phyloP scores from a whole-genome alignment of 495 filamentous ascomycete genomes.

The Hapsidospora chrysogenum region DNA sequence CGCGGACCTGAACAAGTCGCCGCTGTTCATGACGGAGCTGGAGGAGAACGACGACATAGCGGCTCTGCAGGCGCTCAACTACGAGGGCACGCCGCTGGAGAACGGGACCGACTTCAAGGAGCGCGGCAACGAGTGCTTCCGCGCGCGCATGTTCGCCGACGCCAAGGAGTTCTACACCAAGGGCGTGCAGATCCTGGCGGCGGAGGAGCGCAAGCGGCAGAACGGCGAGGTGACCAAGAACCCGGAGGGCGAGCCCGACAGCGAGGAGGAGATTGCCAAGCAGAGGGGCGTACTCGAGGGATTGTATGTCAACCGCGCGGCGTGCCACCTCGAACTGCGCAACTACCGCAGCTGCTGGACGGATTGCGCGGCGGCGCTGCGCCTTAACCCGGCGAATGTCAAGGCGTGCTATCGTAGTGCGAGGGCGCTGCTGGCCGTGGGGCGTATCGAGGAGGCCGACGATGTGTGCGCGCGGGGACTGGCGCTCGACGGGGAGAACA shows the following conservation, averaged over 20 bases:
- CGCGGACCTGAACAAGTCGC: constrained; percentile 59
- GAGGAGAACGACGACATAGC: constrained; percentile 72
- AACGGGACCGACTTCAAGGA: constrained; percentile 65
- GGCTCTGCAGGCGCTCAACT: constrained; percentile 74
- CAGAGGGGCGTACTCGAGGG: constrained; percentile 50
- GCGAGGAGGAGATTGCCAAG: constrained; percentile 19
- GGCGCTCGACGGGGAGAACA: constrained; percentile 39
- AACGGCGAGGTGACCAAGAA: constrained; percentile 6
- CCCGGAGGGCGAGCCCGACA: constrained; percentile 13
- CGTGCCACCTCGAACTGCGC: constrained; percentile 53
- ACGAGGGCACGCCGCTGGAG: constrained; percentile 78
- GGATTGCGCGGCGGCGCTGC: constrained; percentile 68
- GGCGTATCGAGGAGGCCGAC: constrained; percentile 55
- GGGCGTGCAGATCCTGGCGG: constrained; percentile 48
- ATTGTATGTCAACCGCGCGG: constrained; percentile 69
- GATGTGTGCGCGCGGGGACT: constrained; percentile 60
- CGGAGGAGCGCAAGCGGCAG: constrained; percentile 31
- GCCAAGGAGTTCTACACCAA: constrained; percentile 87
- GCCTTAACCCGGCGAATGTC: constrained; percentile 57
- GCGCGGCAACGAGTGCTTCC: constrained; percentile 78
- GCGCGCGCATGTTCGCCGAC: constrained; percentile 56
- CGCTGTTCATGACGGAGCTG: constrained; percentile 89
- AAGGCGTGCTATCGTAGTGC: constrained; percentile 83
- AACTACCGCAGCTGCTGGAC: constrained; percentile 74
- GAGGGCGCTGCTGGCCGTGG: constrained; percentile 55